phyloP scores from a whole-genome alignment of 192 early-diverging fungal species.

The Coemansia sp. region DNA sequence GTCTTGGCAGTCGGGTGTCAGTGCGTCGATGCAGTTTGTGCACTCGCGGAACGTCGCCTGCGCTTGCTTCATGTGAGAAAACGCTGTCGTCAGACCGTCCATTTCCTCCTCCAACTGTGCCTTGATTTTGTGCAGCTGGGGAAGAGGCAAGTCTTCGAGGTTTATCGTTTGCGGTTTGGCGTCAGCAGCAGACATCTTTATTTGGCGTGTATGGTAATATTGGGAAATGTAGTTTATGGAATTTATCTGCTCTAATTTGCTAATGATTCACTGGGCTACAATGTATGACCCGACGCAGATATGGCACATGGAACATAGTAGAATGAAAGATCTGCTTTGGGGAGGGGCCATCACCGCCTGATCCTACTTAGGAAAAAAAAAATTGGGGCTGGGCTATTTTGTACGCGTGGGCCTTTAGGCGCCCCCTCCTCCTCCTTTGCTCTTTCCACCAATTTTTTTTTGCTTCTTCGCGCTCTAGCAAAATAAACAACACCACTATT shows the following conservation, averaged over 20 bases:
- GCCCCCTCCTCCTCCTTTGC: constrained; percentile 14
- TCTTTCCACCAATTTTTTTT: constrained; percentile 12
- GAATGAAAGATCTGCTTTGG: neutral
- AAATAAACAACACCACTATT: constrained; percentile 4
- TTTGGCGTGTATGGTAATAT: neutral
- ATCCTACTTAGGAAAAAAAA: constrained; percentile 14
- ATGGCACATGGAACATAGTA: constrained; percentile 3
- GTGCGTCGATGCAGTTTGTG: constrained; percentile 67
- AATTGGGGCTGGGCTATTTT: neutral
- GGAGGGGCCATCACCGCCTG: neutral
- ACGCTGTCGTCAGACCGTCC: constrained; percentile 80
- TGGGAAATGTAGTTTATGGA: neutral
- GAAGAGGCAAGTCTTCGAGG: constrained; percentile 79
- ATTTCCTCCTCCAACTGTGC: constrained; percentile 91
- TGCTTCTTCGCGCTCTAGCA: constrained; percentile 9
- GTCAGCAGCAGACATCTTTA: constrained; percentile 9
- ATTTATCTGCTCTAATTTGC: too few relatives aligned
- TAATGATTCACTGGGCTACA: constrained; percentile 1
- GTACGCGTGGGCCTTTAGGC: constrained; percentile 2
- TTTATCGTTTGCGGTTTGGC: constrained; percentile 62
- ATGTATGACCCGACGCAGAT: neutral
- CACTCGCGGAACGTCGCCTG: constrained; percentile 86
- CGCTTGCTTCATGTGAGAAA: constrained; percentile 82
- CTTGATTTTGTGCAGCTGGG: constrained; percentile 80
- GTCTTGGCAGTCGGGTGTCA: constrained; percentile 59